Evolutionary conservation across 768 basidiomycete genomes (phyloP).

Genomic region (Hygrophoropsis aurantiaca): DNA sequence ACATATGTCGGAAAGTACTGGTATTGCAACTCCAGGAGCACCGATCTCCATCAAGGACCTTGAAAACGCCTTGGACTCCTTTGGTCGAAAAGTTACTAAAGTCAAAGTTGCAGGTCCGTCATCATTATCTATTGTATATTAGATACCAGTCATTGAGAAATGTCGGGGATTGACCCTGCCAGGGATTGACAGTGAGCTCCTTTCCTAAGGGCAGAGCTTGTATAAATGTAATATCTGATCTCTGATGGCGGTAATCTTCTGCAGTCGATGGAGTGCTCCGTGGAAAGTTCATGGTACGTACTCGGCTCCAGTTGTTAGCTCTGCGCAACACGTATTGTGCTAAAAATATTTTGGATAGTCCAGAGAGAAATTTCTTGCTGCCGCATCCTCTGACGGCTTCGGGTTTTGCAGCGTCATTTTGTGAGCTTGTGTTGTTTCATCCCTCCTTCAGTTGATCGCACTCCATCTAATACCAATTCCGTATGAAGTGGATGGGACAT

Average conservation of each 20-base stretch:
- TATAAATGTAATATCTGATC: constrained; percentile 7
- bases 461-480: constrained; percentile 3
- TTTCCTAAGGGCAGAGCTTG: constrained; percentile 3
- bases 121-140: neutral
- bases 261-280: constrained; percentile 90
- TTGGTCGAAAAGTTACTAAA: constrained; percentile 69
- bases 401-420: constrained; percentile 94
- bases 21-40: constrained; percentile 34
- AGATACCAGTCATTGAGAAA: no score
- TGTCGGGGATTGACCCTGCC: no score
- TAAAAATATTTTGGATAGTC: constrained; percentile 51
- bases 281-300: constrained; percentile 86
- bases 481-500: constrained; percentile 81
- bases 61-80: no score
- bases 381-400: constrained; percentile 78
- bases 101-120: constrained; percentile 89
- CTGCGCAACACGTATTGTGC: constrained; percentile 8
- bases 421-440: constrained; percentile 57
- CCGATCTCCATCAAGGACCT: constrained; percentile 63
- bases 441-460: neutral
- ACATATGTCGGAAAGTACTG: no score
- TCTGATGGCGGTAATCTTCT: neutral
- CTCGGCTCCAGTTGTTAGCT: neutral
- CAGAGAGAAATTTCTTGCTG: constrained; percentile 86
- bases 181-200: no score